Base-by-base conservation (phyloP, 208 protist genomes). In the Crithidia expoeki region DNA sequence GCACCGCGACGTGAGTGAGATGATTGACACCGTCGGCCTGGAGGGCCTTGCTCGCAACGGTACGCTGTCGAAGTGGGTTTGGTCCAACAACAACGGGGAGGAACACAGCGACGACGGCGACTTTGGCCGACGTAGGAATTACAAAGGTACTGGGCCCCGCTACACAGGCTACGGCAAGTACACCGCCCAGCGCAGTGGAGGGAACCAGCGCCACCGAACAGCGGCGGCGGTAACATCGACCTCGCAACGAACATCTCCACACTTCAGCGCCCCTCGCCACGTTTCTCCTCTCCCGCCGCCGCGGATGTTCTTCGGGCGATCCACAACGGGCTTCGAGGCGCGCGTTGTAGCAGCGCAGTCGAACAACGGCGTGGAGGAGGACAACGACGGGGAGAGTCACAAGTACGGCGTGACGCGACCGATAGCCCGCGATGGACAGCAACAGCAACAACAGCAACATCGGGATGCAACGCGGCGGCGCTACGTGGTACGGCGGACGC, bases 1-100 rank as follows among this genome's bases (percentile, higher is more conserved):
- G 1, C 88, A 94, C 49, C 77, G 74, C 16, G 92, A 96, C 55
- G 88, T 96, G 46, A 70, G 83, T 44, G 87, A 93, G 60, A 84
- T 96, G 79, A 84, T 96, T 36, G 80, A 91, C 34, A 88, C 81
- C 4, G 79, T 94, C 6, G 92, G 92, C 0, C 62, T 95, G 4
- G 92, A 94, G 10, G 84, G 81, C 1, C 52, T 96, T 3, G 56
- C 74, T 5, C 90, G 76, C 57, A 92, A 92, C 49, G 80, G 81
- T n/a, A 70, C 74, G 10, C 60, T 85, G 0, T 60, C 66, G 7
- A 36, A 34, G 40, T 71, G 55, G 68, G 44, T 10, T 21, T 56
- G 56, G 36, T 4, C 2, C 9, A 55, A 21, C 11, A 14, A 19
- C 0, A 10, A 42, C 5, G 53, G 6, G 25, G 59, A 60, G n/a